These are phyloP conservation scores for Rhodotorula sp. DNA, from an alignment of 1,284 basidiomycete genomes.

Conservation along the genomic window DNA sequence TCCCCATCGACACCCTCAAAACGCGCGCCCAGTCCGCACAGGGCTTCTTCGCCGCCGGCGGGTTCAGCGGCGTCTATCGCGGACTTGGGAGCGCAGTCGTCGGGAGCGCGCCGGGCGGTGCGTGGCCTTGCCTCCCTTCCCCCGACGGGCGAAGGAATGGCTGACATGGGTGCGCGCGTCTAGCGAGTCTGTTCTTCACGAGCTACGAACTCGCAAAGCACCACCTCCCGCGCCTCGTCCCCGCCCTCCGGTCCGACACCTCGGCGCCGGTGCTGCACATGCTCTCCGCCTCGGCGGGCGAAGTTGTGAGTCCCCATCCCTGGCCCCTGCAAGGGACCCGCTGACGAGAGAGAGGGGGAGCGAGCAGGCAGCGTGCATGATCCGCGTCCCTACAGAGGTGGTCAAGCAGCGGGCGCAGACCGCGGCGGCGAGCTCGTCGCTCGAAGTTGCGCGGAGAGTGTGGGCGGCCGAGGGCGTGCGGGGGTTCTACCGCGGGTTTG, in stretches of 20 bases:
- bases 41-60: conserved; percentile 83
- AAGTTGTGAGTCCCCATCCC: conserved; percentile 43
- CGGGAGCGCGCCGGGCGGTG: conserved; percentile 94
- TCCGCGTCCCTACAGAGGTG: conserved; percentile 92
- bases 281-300: conserved; percentile 51
- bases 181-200: conserved; percentile 93
- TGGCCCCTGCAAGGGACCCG: not conserved
- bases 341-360: not conserved
- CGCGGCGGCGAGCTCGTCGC: conserved; percentile 62
- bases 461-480: conserved; percentile 59
- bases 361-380: conserved; percentile 84
- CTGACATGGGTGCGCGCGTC: not conserved
- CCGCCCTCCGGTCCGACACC: conserved; percentile 19
- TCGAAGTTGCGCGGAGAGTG: conserved; percentile 50
- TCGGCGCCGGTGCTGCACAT: conserved; percentile 50
- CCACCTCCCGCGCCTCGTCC: conserved; percentile 57
- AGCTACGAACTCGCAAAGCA: conserved; percentile 90
- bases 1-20: conserved; percentile 95
- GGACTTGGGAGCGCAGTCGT: conserved; percentile 93
- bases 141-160: not conserved
- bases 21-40: conserved; percentile 86
- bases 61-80: conserved; percentile 88
- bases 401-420: conserved; percentile 85
- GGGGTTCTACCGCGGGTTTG: conserved; percentile 79
- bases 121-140: conserved; percentile 42